Evolutionary conservation across 768 basidiomycete species (phyloP), one percentile per base, ranked within the genome.

Genomic region (Lyophyllum semitale): DNA sequence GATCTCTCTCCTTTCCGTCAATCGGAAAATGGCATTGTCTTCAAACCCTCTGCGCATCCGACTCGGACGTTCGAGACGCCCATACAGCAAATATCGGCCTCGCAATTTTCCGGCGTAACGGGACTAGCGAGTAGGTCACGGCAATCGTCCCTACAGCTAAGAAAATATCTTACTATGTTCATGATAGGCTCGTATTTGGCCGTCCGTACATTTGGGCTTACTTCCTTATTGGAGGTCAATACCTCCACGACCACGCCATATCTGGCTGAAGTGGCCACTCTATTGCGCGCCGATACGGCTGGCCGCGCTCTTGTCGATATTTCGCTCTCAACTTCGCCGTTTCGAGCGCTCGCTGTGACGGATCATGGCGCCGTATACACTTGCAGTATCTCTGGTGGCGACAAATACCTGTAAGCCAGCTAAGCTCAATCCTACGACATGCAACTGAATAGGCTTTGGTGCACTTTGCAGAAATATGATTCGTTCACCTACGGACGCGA

Each of bases 81-180:
- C 12, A 88, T 93, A 49, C 75, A 77, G 49, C 90, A 92, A 59
- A 72, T 91, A 44, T 67, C 71, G 5, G 63, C 76, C n/a, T 72
- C 76, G 3, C 59, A 63, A 33, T 20, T 20, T 43, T 25, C 35
- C 7, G 25, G 30, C 27, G 33, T 35, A 35, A 46, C 46, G 41
- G 26, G 29, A 17, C 15, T 52, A 35, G 51, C 43, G 13, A 46
- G 62, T 60, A 29, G 25, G 62, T 54, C 37, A 30, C n/a, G 17
- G 9, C 3, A 4, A 1, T 13, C 17, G 22, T 22, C 7, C 17
- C 38, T 12, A 6, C 1, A n/a, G n/a, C 26, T 27, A n/a, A 11
- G 4, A 17, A 8, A 15, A 52, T 42, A n/a, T 25, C 37, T 33
- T 38, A 53, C 15, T 3, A n/a, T 25, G 23, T 43, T 23, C 4